Conservation (phyloP, 768 basidiomycete genomes). For the Hygrocybe punicea region DNA sequence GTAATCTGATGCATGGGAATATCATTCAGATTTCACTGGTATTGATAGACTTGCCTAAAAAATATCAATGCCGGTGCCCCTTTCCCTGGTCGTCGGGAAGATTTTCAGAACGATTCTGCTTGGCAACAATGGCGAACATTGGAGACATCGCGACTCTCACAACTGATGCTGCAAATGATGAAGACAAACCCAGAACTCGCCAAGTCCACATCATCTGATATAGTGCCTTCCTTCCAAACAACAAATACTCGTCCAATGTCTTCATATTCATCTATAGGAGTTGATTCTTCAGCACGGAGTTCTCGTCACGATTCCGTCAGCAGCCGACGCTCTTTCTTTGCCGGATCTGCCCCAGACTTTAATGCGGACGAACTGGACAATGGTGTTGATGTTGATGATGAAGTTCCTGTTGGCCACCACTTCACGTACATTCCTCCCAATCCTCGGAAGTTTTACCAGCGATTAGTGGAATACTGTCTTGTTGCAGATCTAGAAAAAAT, state of each 20-base stretch:
- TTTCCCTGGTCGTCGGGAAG: constrained; percentile 82
- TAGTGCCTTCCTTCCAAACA: constrained; percentile 41
- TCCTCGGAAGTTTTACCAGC: constrained; percentile 79
- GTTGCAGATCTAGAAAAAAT: constrained; percentile 84
- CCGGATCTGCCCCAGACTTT: constrained; percentile 30
- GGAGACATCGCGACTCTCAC: constrained; percentile 81
- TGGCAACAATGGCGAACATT: constrained; percentile 80
- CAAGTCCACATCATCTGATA: constrained; percentile 66
- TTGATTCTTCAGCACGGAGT: constrained; percentile 34
- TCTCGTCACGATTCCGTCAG: constrained; percentile 60
- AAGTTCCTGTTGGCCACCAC: constrained; percentile 65
- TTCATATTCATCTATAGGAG: constrained; percentile 41
- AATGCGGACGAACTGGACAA: constrained; percentile 38
- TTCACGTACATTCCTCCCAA: constrained; percentile 92
- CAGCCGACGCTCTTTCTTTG: constrained; percentile 62
- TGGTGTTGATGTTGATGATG: constrained; percentile 58
- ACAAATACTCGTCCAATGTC: constrained; percentile 57
- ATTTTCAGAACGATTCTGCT: constrained; percentile 79
- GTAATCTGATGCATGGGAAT: neutral
- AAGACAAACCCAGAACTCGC: constrained; percentile 83
- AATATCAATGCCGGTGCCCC: constrained; percentile 80
- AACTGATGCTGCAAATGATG: constrained; percentile 84
- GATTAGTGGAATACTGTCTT: constrained; percentile 79
- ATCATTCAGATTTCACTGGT: constrained; percentile 10
- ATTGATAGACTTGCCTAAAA: constrained; percentile 76